Conservation (phyloP, 371 early-diverging fungal genomes). For the Mucor sp. region DNA sequence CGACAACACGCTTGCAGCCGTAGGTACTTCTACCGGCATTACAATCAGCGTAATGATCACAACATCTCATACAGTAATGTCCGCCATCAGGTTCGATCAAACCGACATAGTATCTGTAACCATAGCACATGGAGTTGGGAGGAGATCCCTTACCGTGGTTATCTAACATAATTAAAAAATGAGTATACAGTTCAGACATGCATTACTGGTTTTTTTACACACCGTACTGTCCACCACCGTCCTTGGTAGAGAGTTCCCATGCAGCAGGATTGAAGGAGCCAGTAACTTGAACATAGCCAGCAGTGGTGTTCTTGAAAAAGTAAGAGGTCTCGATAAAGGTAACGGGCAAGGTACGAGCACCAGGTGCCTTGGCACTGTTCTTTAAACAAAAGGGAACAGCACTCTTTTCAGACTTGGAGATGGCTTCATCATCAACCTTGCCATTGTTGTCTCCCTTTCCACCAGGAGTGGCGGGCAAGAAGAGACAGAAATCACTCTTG, state of each 20-base stretch:
- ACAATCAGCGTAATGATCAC: constrained; percentile 30
- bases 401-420: constrained; percentile 25
- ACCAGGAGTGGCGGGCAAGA: constrained; percentile 33
- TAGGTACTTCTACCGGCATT: constrained; percentile 38
- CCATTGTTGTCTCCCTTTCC: constrained; percentile 24
- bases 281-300: constrained; percentile 42
- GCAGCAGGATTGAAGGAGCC: constrained; percentile 33
- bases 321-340: constrained; percentile 33
- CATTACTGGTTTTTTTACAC: too few relatives aligned
- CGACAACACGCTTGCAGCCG: constrained; percentile 35
- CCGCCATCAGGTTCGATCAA: constrained; percentile 30
- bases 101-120: constrained; percentile 33
- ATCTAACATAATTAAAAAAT: background rate
- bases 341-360: constrained; percentile 32
- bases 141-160: constrained; percentile 36
- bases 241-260: constrained; percentile 30
- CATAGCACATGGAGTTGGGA: constrained; percentile 27
- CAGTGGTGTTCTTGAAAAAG: constrained; percentile 27
- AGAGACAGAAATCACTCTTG: constrained; percentile 28
- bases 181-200: too few relatives aligned
- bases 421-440: constrained; percentile 27
- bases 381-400: constrained; percentile 48
- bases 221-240: constrained; percentile 45
- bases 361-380: constrained; percentile 23
- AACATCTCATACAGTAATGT: constrained; percentile 35